Conservation (phyloP, 2,329 filamentous ascomycete genomes). For the Rhynchosporium agropyri region DNA sequence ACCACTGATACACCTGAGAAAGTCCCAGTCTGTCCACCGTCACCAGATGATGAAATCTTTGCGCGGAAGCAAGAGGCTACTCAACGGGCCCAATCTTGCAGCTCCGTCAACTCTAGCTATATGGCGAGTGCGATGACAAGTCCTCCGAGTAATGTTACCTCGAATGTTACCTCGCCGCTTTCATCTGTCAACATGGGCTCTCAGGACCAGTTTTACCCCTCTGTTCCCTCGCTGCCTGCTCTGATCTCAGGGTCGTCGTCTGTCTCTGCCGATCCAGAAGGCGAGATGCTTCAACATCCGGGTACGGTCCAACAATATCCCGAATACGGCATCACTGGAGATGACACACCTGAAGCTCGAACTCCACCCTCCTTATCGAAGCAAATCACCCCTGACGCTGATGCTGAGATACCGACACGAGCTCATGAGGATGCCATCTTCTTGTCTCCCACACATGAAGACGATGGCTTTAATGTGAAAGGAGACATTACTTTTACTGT, state of each 20-base stretch:
- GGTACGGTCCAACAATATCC: slow-evolving; percentile 50
- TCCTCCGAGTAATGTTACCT: slow-evolving; percentile 20
- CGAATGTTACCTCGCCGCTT: slow-evolving; percentile 38
- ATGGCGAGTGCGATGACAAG: slow-evolving; percentile 48
- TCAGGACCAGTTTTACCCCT: slow-evolving; percentile 50
- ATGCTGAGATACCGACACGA: slow-evolving; percentile 6
- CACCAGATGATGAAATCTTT: slow-evolving; percentile 50
- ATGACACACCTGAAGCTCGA: slow-evolving; percentile 37
- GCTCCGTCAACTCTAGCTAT: slow-evolving; percentile 38
- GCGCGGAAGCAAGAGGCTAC: slow-evolving; percentile 30
- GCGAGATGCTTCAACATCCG: slow-evolving; percentile 58
- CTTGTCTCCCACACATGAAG: slow-evolving; percentile 29
- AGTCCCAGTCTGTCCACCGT: slow-evolving; percentile 48
- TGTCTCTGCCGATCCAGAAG: slow-evolving; percentile 63
- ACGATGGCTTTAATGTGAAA: slow-evolving; percentile 40
- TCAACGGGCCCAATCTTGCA: slow-evolving; percentile 38
- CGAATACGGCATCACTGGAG: slow-evolving; percentile 28
- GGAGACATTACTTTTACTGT: slow-evolving; percentile 29
- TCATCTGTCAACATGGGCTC: slow-evolving; percentile 53
- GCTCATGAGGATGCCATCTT: slow-evolving; percentile 25
- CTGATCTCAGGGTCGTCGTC: slow-evolving; percentile 66
- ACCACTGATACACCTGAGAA: slow-evolving; percentile 21
- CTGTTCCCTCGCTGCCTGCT: slow-evolving; percentile 65
- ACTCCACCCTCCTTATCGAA: slow-evolving; percentile 39
- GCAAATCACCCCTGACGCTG: slow-evolving; percentile 25